Percentiles rank a stretch among this genome's conserved stretches.
Conservation (phyloP, 768 basidiomycete species). For the Suillus plorans region DNA sequence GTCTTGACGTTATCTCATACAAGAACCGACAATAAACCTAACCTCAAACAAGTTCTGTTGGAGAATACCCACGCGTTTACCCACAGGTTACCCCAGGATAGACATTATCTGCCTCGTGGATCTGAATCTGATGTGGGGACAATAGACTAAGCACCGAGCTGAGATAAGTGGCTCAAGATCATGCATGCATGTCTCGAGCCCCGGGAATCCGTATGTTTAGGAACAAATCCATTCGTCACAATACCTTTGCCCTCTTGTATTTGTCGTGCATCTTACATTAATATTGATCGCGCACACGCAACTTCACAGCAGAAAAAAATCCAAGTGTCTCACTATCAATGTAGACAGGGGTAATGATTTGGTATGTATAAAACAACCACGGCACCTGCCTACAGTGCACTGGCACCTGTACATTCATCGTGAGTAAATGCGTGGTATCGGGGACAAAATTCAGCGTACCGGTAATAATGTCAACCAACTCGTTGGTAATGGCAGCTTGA, state of each 20-base stretch:
- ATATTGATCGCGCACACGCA: background rate
- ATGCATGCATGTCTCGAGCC: background rate
- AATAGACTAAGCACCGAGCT: background rate
- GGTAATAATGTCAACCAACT: constrained; percentile 90
- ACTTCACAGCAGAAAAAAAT: constrained; percentile 17
- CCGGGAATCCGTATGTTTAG: background rate
- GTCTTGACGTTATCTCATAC: background rate
- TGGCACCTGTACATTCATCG: constrained; percentile 39
- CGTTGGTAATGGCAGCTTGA: constrained; percentile 96
- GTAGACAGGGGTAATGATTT: constrained; percentile 10
- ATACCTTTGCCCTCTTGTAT: background rate
- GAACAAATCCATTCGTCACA: background rate
- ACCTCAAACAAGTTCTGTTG: background rate
- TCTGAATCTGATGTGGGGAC: background rate
- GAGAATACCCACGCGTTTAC: background rate
- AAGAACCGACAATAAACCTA: background rate
- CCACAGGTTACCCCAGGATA: background rate
- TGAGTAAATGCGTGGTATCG: background rate
- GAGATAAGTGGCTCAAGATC: background rate
- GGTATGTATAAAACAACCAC: constrained; percentile 16
- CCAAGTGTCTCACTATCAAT: constrained; percentile 19
- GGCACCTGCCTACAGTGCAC: constrained; percentile 39
- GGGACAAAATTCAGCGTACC: constrained; percentile 47
- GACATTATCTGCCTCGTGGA: background rate
- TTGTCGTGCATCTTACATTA: background rate